Conservation (phyloP, 2,329 filamentous ascomycete genomes). For the Colletotrichum caudatum region DNA sequence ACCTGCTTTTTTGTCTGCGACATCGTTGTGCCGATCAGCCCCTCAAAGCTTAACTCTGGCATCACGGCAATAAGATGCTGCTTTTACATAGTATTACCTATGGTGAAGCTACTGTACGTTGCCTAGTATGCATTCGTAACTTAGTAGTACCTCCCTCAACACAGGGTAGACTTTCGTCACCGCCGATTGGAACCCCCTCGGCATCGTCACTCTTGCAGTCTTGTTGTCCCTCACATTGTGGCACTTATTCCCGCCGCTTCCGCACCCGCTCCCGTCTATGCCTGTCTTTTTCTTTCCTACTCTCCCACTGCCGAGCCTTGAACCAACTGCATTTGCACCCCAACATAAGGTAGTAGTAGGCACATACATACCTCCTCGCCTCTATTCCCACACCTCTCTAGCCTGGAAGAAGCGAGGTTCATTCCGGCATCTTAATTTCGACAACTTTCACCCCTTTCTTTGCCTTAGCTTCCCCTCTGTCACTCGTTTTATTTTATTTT, state of each 20-base stretch:
- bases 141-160: not conserved
- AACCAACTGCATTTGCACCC: not conserved
- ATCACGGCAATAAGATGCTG: not conserved
- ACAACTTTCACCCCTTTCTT: slow-evolving; percentile 3
- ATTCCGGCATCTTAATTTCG: slow-evolving; percentile 3
- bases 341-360: too few species aligned
- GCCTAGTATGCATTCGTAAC: not conserved
- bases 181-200: slow-evolving; percentile 4
- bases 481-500: slow-evolving; percentile 12
- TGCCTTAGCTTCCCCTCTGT: slow-evolving; percentile 2
- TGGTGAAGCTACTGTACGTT: not conserved
- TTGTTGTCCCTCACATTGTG: not conserved
- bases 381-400: slow-evolving; percentile 3
- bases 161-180: slow-evolving; percentile 5
- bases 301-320: not conserved
- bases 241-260: slow-evolving; percentile 2
- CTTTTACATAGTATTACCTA: too few species aligned
- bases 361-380: not conserved
- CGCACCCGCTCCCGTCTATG: not conserved
- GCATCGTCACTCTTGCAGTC: slow-evolving; percentile 17
- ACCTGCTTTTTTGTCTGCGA: slow-evolving; percentile 31
- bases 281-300: not conserved
- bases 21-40: slow-evolving; percentile 41
- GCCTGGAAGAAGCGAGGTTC: not conserved
- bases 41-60: slow-evolving; percentile 39